Conservation (phyloP, 768 basidiomycete genomes). For the Gyrodon lividus region DNA sequence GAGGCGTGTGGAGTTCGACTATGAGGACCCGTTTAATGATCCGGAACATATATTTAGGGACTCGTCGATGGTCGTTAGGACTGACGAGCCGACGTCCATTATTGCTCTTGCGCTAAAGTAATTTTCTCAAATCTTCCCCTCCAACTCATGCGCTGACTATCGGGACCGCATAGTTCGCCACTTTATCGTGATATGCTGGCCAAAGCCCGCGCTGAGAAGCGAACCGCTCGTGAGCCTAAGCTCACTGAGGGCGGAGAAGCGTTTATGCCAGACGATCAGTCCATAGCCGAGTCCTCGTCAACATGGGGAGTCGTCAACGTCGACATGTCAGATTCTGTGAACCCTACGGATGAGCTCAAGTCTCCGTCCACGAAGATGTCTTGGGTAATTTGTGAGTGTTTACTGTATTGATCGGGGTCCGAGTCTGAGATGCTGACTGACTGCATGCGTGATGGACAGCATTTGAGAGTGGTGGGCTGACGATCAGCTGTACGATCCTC, state of each 20-base stretch:
- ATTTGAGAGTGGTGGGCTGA: constrained; percentile 86
- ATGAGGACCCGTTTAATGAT: constrained; percentile 68
- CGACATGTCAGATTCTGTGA: constrained; percentile 60
- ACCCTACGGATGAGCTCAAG: constrained; percentile 75
- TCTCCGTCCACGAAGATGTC: constrained; percentile 77
- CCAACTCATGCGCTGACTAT: constrained; percentile 4
- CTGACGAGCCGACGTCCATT: constrained; percentile 97
- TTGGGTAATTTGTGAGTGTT: constrained; percentile 72
- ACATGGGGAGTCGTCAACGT: constrained; percentile 93
- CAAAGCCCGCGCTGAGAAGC: constrained; percentile 76
- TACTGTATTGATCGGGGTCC: background rate
- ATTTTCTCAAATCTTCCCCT: constrained; percentile 21
- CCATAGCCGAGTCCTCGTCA: constrained; percentile 78
- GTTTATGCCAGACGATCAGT: constrained; percentile 91
- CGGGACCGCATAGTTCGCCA: constrained; percentile 53
- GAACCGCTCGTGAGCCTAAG: constrained; percentile 55
- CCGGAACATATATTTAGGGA: constrained; percentile 94
- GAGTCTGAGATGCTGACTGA: constrained; percentile 5
- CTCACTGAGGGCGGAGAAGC: constrained; percentile 70
- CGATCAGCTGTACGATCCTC: constrained; percentile 90
- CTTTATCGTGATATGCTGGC: constrained; percentile 79
- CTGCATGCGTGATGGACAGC: constrained; percentile 42
- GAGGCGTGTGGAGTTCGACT: constrained; percentile 56
- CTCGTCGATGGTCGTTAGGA: constrained; percentile 90
- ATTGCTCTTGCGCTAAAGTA: constrained; percentile 92